These are phyloP conservation scores for Nemania diffusa DNA, from an alignment of 2,329 filamentous ascomycete species.

Conservation along the genomic window DNA sequence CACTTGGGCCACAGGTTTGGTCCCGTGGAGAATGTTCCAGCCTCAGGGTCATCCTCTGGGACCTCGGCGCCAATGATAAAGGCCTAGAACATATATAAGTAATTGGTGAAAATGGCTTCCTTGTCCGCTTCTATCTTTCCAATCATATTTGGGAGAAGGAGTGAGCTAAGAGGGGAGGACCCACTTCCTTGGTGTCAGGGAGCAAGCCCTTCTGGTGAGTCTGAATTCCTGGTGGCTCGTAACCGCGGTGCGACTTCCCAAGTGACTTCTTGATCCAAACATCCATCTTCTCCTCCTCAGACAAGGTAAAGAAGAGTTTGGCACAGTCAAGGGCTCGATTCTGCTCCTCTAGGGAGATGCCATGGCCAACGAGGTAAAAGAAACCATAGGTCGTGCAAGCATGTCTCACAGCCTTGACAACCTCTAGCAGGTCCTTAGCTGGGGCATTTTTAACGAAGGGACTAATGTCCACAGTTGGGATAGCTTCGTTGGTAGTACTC, in stretches of 20 bases:
- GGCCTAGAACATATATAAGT: slow-evolving; percentile 27
- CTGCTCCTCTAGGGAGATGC: slow-evolving; percentile 41
- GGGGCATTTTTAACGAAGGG: slow-evolving; percentile 41
- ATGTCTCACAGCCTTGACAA: slow-evolving; percentile 44
- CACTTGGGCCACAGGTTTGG: slow-evolving; percentile 47
- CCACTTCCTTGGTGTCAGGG: slow-evolving; percentile 46
- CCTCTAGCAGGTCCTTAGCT: slow-evolving; percentile 34
- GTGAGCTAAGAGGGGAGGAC: background rate
- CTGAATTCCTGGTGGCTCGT: slow-evolving; percentile 45
- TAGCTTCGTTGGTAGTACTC: slow-evolving; percentile 34
- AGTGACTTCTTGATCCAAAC: slow-evolving; percentile 44
- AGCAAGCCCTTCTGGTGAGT: slow-evolving; percentile 44
- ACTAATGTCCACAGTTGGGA: slow-evolving; percentile 47
- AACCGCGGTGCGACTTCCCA: slow-evolving; percentile 46
- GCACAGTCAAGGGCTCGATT: slow-evolving; percentile 38
- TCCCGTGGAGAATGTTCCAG: slow-evolving; percentile 46
- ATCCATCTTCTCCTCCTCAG: slow-evolving; percentile 44
- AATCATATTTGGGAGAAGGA: background rate
- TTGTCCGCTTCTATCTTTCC: background rate
- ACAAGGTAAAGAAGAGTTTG: slow-evolving; percentile 42
- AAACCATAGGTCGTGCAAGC: slow-evolving; percentile 47
- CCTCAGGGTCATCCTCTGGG: slow-evolving; percentile 42
- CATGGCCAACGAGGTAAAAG: slow-evolving; percentile 49
- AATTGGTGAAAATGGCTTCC: background rate
- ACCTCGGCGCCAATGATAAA: slow-evolving; percentile 43